Conservation (phyloP, 495 filamentous ascomycete species). For the Aspergillus avenaceus region DNA sequence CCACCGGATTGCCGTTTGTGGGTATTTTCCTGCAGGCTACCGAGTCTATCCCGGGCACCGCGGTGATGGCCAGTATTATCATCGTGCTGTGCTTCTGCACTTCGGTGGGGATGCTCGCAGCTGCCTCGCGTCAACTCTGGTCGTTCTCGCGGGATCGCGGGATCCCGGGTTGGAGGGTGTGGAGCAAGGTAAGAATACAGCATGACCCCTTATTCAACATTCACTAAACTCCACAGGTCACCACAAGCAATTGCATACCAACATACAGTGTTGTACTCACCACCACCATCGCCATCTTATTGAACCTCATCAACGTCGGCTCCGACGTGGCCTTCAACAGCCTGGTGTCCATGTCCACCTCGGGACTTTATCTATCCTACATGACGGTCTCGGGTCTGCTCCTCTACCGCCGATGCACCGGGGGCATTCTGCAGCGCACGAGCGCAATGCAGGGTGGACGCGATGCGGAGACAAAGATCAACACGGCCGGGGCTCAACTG, state of each 20-base stretch:
- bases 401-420: constrained; percentile 41
- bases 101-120: neutral
- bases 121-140: neutral
- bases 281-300: constrained; percentile 26
- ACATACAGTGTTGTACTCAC: constrained; percentile 37
- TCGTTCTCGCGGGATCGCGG: constrained; percentile 7
- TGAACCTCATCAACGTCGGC: constrained; percentile 45
- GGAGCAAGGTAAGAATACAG: constrained; percentile 45
- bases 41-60: constrained; percentile 7
- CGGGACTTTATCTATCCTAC: constrained; percentile 42
- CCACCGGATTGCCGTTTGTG: constrained; percentile 23
- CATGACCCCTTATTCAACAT: neutral
- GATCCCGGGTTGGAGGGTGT: constrained; percentile 38
- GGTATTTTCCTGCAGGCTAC: constrained; percentile 19
- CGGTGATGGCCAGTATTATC: neutral
- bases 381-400: constrained; percentile 40
- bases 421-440: constrained; percentile 23
- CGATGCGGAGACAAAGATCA: constrained; percentile 17
- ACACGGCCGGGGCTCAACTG: constrained; percentile 28
- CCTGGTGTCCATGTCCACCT: constrained; percentile 39
- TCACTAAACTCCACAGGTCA: constrained; percentile 20
- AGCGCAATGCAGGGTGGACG: too few relatives aligned
- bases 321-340: constrained; percentile 45
- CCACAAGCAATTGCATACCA: constrained; percentile 31
- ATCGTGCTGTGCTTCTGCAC: constrained; percentile 6